Base-by-base conservation (phyloP, 2,329 filamentous ascomycete genomes). In the Colletotrichum zoysiae region DNA sequence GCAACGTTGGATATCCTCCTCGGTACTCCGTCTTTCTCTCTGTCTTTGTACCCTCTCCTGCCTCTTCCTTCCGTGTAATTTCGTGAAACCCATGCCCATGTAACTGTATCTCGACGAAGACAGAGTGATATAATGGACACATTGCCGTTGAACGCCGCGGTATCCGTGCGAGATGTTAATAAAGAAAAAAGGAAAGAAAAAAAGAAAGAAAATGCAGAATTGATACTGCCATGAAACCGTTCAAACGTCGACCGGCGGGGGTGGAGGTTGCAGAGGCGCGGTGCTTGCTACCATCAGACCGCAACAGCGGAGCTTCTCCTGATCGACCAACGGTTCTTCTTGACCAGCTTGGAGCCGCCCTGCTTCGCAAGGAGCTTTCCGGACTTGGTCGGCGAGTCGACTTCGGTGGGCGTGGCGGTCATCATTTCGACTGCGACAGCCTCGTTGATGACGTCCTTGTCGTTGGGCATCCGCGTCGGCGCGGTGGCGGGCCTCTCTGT, bases 341-440 rank as follows among this genome's bases (percentile, higher is more conserved):
- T 81, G 11, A 70, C 56, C 58, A 76, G 70, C 70, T 80, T 80
- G 20, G 71, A 68, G n/a, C 69, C 67, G 5, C 66, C 67, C 11
- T 69, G 67, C 67, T 83, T 84, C 71, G 79, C 80, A 14, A 81
- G 70, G 23, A 44, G 77, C 74, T 78, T 79, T 51, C 76, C 73
- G 48, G 65, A 44, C 70, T 75, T 77, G 11, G 58, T 51, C 30
- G 61, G 42, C 2, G 65, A 65, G 18, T 42, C n/a, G 20, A 70
- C 42, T 16, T 67, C 40, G 16, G 64, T n/a, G 6, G 64, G 65
- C 46, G 68, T 57, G 18, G 48, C 67, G 6, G 55, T 65, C n/a
- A 58, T 35, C 48, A 65, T 69, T 42, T 74, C 65, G 16, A 65
- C 62, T 14, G 64, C 59, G n/a, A 80, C 75, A 0, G 71, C 56